Base-by-base conservation (phyloP, 2,329 filamentous ascomycete genomes). In the Ascochyta lentis region DNA sequence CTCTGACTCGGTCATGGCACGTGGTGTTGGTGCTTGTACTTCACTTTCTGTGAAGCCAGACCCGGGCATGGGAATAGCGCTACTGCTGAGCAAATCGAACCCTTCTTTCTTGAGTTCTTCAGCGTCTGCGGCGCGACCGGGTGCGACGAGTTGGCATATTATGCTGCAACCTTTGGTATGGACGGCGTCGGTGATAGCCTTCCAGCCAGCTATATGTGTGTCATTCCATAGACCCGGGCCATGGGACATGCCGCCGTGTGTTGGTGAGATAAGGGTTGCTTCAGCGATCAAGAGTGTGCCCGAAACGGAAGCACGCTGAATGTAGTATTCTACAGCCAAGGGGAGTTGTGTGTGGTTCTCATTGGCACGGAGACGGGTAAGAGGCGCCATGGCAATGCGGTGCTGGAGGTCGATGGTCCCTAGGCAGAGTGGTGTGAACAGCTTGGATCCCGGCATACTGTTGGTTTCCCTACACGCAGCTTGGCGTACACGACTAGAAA, bases 131-230 rank as follows among this genome's bases (percentile, higher is more conserved):
- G 80, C 79, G 1, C 88, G 81, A 2, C 88, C 86, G 6, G 84
- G 76, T 0, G 80, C 81, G 77, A 84, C 88, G 0, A 90, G 77
- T 66, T 90, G 88, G 3, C 80, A 71, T 70, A 80, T 88, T 44
- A 89, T 86, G 65, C 79, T 84, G 16, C 79, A 81, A 5, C 82
- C 82, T 61, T 86, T 86, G 15, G 77, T 78, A 68, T 91, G 87
- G 0, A 90, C 84, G 0, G 82, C 83, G 24, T 85, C 80, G 2
- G 83, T 85, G 31, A 89, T 75, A 10, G 79, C 70, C 58, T 80
- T 83, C 87, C 87, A 90, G 0, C 76, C 81, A 1, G 76, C 78
- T 37, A 87, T 64, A 26, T 68, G 66, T 9, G 47, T 53, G 0
- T 79, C 68, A n/a, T 68, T 82, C 66, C 78, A 87, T 64, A 87